phyloP scores from a whole-genome alignment of 78 protist species.

The Dictyostelium discoideum region DNA sequence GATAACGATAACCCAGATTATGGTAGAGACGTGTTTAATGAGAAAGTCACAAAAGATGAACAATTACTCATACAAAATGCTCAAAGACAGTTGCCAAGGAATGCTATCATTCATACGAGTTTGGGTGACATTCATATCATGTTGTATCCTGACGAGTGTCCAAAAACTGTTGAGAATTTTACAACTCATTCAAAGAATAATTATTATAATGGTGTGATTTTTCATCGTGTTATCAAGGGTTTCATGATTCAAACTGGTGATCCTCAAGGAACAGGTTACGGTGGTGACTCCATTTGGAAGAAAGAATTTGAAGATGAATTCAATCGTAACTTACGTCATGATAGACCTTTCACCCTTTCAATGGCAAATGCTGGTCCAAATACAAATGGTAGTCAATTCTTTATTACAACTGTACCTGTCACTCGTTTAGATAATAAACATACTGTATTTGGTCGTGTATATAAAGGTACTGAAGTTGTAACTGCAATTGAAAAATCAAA shows the following conservation, averaged over 20 bases:
- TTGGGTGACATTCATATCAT: constrained; percentile 91
- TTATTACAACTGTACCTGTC: constrained; percentile 90
- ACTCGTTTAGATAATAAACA: constrained; percentile 97
- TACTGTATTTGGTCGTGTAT: constrained; percentile 97
- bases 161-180: constrained; percentile 98
- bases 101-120: constrained; percentile 92
- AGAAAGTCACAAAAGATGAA: constrained; percentile 94
- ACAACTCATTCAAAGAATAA: constrained; percentile 90
- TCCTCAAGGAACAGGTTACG: constrained; percentile 93
- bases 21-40: constrained; percentile 97
- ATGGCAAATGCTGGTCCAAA: constrained; percentile 97
- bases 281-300: constrained; percentile 94
- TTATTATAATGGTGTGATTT: constrained; percentile 88
- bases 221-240: constrained; percentile 96
- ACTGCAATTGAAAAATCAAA: constrained; percentile 83
- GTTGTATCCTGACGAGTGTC: constrained; percentile 95
- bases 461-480: constrained; percentile 93
- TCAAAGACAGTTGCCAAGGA: constrained; percentile 57
- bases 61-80: constrained; percentile 9
- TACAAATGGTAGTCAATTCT: constrained; percentile 97
- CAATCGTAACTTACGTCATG: constrained; percentile 88
- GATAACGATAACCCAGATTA: constrained; percentile 72
- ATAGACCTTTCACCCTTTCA: constrained; percentile 87
- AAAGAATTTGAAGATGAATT: constrained; percentile 97
- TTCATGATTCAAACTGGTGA: constrained; percentile 99